A percentile compares a stretch with the other conserved stretches of the same genome.
Evolutionary conservation across 139 green algal genomes (phyloP).

Genomic region (Chlorella sp.): DNA sequence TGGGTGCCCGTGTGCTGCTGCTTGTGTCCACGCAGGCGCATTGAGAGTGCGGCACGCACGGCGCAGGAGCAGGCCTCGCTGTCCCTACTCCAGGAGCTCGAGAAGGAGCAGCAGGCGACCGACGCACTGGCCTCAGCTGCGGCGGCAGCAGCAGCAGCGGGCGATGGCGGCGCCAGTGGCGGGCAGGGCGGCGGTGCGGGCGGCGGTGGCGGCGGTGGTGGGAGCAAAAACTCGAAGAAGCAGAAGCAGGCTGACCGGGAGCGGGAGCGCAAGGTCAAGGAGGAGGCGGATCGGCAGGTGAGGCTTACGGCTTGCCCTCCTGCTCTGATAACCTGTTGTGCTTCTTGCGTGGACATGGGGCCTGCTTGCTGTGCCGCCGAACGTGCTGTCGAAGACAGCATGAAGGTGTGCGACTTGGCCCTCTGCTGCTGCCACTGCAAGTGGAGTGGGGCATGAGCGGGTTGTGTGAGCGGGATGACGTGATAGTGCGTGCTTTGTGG

Average conservation of each 20-base stretch:
- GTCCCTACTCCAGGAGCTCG: constrained; percentile 60
- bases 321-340: no score
- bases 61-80: constrained; percentile 49
- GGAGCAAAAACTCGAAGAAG: constrained; percentile 35
- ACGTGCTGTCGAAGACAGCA: no score
- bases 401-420: no score
- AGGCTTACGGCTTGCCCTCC: no score
- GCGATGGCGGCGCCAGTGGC: background rate
- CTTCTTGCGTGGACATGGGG: background rate
- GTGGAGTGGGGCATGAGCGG: no score
- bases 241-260: constrained; percentile 15
- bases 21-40: constrained; percentile 23
- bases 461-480: no score
- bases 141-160: background rate
- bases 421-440: no score
- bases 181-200: background rate
- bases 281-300: constrained; percentile 20
- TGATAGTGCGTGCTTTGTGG: no score
- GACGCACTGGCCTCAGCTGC: constrained; percentile 1
- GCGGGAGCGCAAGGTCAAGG: constrained; percentile 16
- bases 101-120: constrained; percentile 21
- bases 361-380: no score
- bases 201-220: background rate
- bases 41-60: constrained; percentile 40
- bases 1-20: no score